Base-by-base conservation (phyloP, 2,329 filamentous ascomycete species). In the Diaporthe vaccinii region DNA sequence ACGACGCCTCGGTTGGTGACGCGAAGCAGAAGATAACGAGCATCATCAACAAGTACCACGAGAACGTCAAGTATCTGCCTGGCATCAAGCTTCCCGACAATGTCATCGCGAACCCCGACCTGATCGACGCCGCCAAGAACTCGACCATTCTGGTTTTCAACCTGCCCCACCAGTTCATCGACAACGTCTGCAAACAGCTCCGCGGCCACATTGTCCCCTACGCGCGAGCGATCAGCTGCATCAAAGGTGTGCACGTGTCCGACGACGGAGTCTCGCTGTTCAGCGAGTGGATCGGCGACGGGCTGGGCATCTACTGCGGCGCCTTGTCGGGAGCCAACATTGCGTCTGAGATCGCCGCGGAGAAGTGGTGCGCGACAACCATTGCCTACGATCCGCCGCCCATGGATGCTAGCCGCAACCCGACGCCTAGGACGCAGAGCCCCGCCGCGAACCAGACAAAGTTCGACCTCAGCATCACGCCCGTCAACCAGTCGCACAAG, bases 11-110 rank as follows among this genome's bases (percentile, higher is more conserved):
- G 75, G 88, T 90, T 51, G 89, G 90, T 81, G 89, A 91, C 77
- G 88, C 91, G 78, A 91, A 93, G 4, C 94, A 97, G 84, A 98
- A 98, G 86, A 92, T 99, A 84, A 98, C 97, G 10, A 85, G 91
- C 70, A 86, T 99, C 80, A 98, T 99, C 91, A 99, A 99, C 88
- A 90, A 89, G 59, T 86, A 94, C 81, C 96, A 98, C 86, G 97
- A 99, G 87, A 99, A 99, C 85, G 90, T 98, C 87, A 99, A 98
- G 86, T 99, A 99, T 86, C 93, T 99, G 14, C 95, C 96, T n/a
- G 92, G 92, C 80, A 94, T 99, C 82, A 87, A 89, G 44, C 91
- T 99, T 2, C 97, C 97, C 5, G 81, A 88, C 76, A 99, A 99
- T 84, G 87, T 98, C 74, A 85, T 96, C 79, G 95, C 95, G 79